phyloP scores from a whole-genome alignment of 176 grass and related monocot species.

The Eremochloa ophiuroides region DNA sequence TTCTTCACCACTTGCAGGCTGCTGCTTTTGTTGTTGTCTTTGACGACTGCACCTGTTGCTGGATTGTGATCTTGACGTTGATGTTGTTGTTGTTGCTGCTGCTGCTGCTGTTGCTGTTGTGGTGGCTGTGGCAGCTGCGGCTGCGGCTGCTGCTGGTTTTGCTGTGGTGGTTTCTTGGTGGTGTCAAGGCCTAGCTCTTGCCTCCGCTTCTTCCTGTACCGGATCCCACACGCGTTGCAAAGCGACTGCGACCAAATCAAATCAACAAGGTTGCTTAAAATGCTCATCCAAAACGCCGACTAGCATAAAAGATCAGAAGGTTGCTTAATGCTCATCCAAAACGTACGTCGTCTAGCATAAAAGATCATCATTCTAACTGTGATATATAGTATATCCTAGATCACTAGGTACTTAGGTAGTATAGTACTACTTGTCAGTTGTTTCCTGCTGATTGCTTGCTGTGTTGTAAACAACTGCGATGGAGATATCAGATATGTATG shows the following conservation, averaged over 20 bases:
- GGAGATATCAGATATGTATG: constrained; percentile 39
- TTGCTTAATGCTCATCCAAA: too few relatives aligned
- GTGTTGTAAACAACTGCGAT: not conserved
- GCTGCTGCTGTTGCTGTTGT: not conserved
- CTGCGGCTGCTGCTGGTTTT: not conserved
- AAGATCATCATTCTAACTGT: too few relatives aligned
- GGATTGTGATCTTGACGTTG: not conserved
- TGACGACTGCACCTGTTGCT: not conserved
- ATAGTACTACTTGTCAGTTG: not conserved
- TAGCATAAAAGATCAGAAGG: not conserved
- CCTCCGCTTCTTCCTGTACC: constrained; percentile 89
- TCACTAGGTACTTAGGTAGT: too few relatives aligned
- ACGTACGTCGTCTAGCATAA: too few relatives aligned
- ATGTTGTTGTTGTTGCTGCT: not conserved
- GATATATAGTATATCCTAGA: too few relatives aligned
- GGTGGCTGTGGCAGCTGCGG: not conserved
- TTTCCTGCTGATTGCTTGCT: not conserved
- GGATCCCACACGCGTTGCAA: constrained; percentile 95
- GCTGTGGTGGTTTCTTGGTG: not conserved
- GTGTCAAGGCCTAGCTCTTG: constrained; percentile 48
- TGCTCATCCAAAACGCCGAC: not conserved
- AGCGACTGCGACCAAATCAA: constrained; percentile 46
- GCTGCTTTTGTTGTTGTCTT: constrained; percentile 24
- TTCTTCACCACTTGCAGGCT: constrained; percentile 57
- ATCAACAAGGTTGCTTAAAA: not conserved